Conservation (phyloP, 108 stramenopile species). For the Nitzschia putrida region DNA sequence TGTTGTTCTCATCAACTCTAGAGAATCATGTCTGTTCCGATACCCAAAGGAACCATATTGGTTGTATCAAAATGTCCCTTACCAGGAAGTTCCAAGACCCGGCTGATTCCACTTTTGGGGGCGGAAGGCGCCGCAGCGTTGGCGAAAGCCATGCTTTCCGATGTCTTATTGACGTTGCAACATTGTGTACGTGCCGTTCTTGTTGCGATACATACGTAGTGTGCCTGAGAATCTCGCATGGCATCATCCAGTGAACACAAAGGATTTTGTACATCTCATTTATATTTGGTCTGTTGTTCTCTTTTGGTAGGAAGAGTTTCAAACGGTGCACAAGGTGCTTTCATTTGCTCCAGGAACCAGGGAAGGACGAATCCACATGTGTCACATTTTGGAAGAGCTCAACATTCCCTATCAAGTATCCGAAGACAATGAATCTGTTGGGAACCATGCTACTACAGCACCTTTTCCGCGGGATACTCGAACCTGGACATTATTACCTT, state of each 20-base stretch:
- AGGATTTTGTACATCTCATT: not conserved
- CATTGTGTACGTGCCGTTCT: slow-evolving; percentile 27
- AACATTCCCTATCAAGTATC: slow-evolving; percentile 13
- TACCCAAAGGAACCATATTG: slow-evolving; percentile 50
- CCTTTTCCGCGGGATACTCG: not conserved
- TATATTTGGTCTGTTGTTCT: not conserved
- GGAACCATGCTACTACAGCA: slow-evolving; percentile 2
- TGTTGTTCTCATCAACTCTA: too few species aligned
- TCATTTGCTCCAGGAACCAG: slow-evolving; percentile 64
- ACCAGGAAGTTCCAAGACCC: slow-evolving; percentile 72
- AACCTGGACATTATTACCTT: slow-evolving; percentile 22
- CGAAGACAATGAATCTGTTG: not conserved
- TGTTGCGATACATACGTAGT: too few species aligned
- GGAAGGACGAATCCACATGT: slow-evolving; percentile 42
- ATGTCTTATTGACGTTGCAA: slow-evolving; percentile 60
- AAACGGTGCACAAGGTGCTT: slow-evolving; percentile 51
- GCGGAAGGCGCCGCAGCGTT: slow-evolving; percentile 67
- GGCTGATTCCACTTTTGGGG: slow-evolving; percentile 61
- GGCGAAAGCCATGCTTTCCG: slow-evolving; percentile 81
- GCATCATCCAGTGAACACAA: too few species aligned
- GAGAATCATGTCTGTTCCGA: too few species aligned
- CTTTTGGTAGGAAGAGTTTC: slow-evolving; percentile 26
- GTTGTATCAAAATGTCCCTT: slow-evolving; percentile 85
- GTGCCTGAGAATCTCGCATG: too few species aligned
- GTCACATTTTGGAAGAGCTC: slow-evolving; percentile 38